Evolutionary conservation across 495 filamentous ascomycete genomes (phyloP), one percentile per base, ranked within the genome.

Genomic region (Penicillium paxilli): DNA sequence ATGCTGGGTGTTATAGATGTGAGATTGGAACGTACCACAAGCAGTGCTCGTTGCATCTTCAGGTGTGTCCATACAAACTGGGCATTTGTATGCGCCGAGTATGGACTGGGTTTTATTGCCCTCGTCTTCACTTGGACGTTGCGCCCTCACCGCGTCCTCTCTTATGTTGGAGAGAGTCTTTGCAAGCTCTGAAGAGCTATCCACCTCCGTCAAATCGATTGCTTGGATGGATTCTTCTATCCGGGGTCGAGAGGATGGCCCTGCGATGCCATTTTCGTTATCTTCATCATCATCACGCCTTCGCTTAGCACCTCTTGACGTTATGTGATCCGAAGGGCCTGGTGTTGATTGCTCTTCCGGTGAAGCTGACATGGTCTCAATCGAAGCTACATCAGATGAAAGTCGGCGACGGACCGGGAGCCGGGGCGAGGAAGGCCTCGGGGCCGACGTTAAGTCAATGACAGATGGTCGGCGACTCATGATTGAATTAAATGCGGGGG

Each of bases 151-250:
- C 1, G 73, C 64, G 40, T 77, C 72, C 46, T 71, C 67, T 19
- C 73, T 70, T 58, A 76, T 79, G 52, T 74, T 82, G 52, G 73
- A 68, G 40, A 73, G 64, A 11, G 76, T 65, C 22, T 75, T 75
- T n/a, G 75, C 69, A n/a, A 78, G 68, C 5, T 68, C 59, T 2
- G 46, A 58, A 1, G 80, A 69, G 21, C 78, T 75, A 11, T 83
- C 75, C 1, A 81, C 72, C 16, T 55, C 53, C 1, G 60, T 63
- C 23, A 63, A 32, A 38, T 63, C 60, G 14, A 63, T 54, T 20
- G 60, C 26, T 14, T 58, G 51, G 7, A 62, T 44, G 4, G 37
- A 42, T 10, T 45, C 55, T 11, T 49, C 55, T n/a, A 22, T 7
- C 9, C 4, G 32, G 8, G 8, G 16, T 3, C 20, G n/a, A 19